A percentile compares a stretch with the other conserved stretches of the same genome.
These are phyloP conservation scores for Cadophora sp. DNA, from an alignment of 2,329 filamentous ascomycete species.

Conservation along the genomic window DNA sequence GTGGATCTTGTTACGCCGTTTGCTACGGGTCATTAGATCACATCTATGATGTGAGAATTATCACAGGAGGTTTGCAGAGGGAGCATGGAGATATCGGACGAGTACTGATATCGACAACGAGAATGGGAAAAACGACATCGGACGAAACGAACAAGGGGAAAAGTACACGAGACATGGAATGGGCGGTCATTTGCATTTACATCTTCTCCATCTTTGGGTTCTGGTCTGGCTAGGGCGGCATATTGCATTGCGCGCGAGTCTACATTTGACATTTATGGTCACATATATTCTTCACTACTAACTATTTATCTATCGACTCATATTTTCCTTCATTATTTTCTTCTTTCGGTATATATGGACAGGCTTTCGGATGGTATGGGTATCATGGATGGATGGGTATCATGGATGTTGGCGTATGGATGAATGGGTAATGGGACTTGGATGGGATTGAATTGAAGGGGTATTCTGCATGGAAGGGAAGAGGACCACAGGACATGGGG, in stretches of 20 bases:
- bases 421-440: not conserved
- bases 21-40: constrained; percentile 24
- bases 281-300: not conserved
- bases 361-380: not conserved
- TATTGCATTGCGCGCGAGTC: constrained; percentile 8
- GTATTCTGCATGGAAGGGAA: no score
- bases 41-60: not conserved
- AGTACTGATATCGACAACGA: not conserved
- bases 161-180: constrained; percentile 3
- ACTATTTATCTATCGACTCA: not conserved
- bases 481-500: not conserved
- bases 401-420: not conserved
- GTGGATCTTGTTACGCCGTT: constrained; percentile 67
- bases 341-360: not conserved
- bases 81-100: not conserved
- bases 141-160: not conserved
- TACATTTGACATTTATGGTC: not conserved
- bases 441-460: not conserved
- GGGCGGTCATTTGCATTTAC: constrained; percentile 15
- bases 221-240: not conserved
- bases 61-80: not conserved
- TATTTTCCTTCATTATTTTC: not conserved
- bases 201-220: not conserved
- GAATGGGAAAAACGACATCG: not conserved
- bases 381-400: not conserved